Evolutionary conservation across 2,329 filamentous ascomycete genomes (phyloP), one percentile per base, ranked within the genome.

Genomic region (Amauroascus verrucosus): DNA sequence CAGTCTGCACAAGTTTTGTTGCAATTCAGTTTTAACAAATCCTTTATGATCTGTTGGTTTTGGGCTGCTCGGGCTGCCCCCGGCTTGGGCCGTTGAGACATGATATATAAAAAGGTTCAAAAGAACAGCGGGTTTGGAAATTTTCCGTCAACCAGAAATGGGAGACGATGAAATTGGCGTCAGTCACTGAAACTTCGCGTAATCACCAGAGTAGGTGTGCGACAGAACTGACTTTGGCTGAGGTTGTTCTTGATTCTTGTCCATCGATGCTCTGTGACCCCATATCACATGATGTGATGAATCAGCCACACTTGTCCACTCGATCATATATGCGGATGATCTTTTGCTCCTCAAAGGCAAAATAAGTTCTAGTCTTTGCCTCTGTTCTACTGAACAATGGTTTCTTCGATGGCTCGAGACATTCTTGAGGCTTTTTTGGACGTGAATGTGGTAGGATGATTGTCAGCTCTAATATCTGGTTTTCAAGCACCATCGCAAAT

Each of bases 1-100:
- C 93, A 98, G 72, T 98, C 93, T 57, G 91, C 88, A 77, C 93
- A 98, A 67, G 86, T 82, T 77, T 98, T 98, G 76, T 98, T 98
- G 58, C 83, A 76, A 67, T 97, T 91, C 62, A 98, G 75, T 75
- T 97, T 98, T 68, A 97, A 77, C 62, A 98, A 80, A 67, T 81
- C 89, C 77, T 97, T 97, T 71, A 98, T 88, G 43, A 89, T 94
- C 69, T 85, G 83, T 70, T 88, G 85, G 74, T 98, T 98, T 73
- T 94, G 86, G 65, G 90, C 90, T 64, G 89, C 87, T 71, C 88
- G 84, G 72, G 95, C 88, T 61, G 88, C 86, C 60, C 83, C 83
- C 66, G 87, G 81, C 57, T 54, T 56, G 13, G 53, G 37, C 41
- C 56, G 56, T 33, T 51, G 56, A 32, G 56, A 57, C 56, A 57